Evolutionary conservation across 1,139 yeast species (phyloP).

Genomic region (Candida freyschussii): DNA sequence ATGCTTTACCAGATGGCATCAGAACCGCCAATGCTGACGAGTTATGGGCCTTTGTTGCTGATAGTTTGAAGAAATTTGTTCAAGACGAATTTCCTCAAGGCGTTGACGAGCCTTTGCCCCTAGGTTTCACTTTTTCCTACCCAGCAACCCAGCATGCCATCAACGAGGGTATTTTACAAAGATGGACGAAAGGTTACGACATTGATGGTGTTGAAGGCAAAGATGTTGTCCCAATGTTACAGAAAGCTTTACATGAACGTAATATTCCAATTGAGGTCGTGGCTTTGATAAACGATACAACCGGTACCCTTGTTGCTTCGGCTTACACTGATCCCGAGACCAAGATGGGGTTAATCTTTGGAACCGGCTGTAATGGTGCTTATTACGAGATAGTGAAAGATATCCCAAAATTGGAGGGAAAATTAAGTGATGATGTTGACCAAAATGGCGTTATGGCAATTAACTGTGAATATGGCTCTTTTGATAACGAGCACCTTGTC

Average conservation of each 20-base stretch:
- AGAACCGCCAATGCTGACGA: constrained; percentile 72
- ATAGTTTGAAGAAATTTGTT: constrained; percentile 60
- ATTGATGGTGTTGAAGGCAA: constrained; percentile 91
- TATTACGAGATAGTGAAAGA: constrained; percentile 74
- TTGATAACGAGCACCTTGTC: constrained; percentile 80
- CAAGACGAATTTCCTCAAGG: constrained; percentile 64
- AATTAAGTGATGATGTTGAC: constrained; percentile 56
- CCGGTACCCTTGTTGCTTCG: constrained; percentile 96
- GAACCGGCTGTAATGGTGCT: constrained; percentile 98
- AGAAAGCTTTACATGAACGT: constrained; percentile 58
- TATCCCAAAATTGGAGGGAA: constrained; percentile 81
- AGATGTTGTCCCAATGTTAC: constrained; percentile 91
- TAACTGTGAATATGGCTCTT: constrained; percentile 98
- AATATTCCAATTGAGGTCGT: constrained; percentile 79
- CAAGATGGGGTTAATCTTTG: constrained; percentile 93
- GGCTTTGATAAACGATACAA: constrained; percentile 93
- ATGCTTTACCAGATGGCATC: constrained; percentile 64
- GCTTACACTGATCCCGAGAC: constrained; percentile 85
- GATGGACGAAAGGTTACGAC: constrained; percentile 99
- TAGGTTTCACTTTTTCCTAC: constrained; percentile 94
- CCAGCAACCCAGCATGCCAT: constrained; percentile 86
- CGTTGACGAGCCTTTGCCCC: constrained; percentile 46
- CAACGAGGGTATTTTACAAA: constrained; percentile 80
- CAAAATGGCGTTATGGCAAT: constrained; percentile 81
- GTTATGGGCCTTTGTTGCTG: constrained; percentile 84